These are phyloP conservation scores for Yamadazyma spencermartinsiae DNA, from an alignment of 1,139 yeast species.

Conservation along the genomic window DNA sequence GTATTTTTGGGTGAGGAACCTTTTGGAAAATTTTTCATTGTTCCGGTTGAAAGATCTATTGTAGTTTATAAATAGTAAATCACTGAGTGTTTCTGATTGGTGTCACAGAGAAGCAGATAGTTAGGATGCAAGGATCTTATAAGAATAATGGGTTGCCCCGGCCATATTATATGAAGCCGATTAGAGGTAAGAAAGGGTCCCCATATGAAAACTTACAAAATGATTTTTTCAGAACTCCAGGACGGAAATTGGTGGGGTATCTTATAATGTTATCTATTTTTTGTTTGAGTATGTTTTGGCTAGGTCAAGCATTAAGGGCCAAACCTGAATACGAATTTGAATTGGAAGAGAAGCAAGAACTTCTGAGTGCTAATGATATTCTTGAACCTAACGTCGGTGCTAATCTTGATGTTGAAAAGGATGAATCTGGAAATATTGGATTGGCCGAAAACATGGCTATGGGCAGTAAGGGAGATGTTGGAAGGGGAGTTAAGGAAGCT, in stretches of 20 bases:
- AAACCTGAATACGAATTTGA: slow-evolving; percentile 31
- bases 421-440: slow-evolving; percentile 31
- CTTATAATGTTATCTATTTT: slow-evolving; percentile 35
- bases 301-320: slow-evolving; percentile 39
- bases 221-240: slow-evolving; percentile 36
- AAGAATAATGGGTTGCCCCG: slow-evolving; percentile 47
- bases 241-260: slow-evolving; percentile 42
- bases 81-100: background rate
- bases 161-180: slow-evolving; percentile 51
- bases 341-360: slow-evolving; percentile 12
- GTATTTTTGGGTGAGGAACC: no score
- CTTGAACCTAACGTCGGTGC: slow-evolving; percentile 17
- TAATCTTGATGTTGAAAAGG: slow-evolving; percentile 29
- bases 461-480: slow-evolving; percentile 45
- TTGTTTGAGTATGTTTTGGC: slow-evolving; percentile 37
- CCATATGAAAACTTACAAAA: slow-evolving; percentile 37
- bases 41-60: background rate
- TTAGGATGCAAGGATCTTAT: slow-evolving; percentile 46
- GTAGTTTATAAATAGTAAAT: background rate
- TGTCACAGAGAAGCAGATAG: background rate
- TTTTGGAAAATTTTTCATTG: background rate
- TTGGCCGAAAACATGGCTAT: slow-evolving; percentile 45
- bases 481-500: slow-evolving; percentile 45
- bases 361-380: slow-evolving; percentile 13
- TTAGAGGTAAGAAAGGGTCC: slow-evolving; percentile 30